Evolutionary conservation across 768 basidiomycete genomes (phyloP), one percentile per base, ranked within the genome.

Genomic region (Tubosaeta sp.): DNA sequence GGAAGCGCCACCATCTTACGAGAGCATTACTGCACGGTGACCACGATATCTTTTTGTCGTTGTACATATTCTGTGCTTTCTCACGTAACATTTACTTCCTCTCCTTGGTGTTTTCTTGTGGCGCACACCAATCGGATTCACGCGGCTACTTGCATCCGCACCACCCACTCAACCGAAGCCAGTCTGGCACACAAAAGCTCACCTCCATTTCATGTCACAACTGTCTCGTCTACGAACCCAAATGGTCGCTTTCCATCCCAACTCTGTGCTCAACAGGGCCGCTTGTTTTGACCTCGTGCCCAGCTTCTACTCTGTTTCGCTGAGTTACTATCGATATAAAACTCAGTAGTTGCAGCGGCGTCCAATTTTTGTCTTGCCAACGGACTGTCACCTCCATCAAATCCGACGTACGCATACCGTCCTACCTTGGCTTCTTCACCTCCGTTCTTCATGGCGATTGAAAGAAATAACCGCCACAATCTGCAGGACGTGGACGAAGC

Each of bases 1-100:
- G 4, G 94, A 97, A 63, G 81, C 81, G 5, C 95, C 95, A 4
- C 95, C 95, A 4, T 61, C 67, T n/a, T 69, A 69, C 41, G 67
- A 69, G 45, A 71, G 64, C 31, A 49, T 67, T 19, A 19, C 54
- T 32, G 45, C 50, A n/a, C 22, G 38, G 1, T 3, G 33, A 10
- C 17, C 9, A 12, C 51, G 33, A 62, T 43, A n/a, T 32, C 2
- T 46, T 7, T 44, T 26, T 16, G 27, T 10, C 22, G 22, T 22
- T 3, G 22, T 22, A 22, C 22, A 22, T 22, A 22, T 22, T 22
- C 22, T 22, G 22, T 22, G 22, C 2, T 22, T 22, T 22, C 22
- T 68, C 57, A 68, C 67, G 67, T 68, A 70, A 68, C 57, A 32
- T 55, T 50, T 52, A 44, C 46, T 38, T 44, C 55, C 58, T 52